A percentile compares a stretch with the other conserved stretches of the same genome.
Evolutionary conservation across 2,329 filamentous ascomycete species (phyloP).

Genomic region (Ophiostoma piceae): DNA sequence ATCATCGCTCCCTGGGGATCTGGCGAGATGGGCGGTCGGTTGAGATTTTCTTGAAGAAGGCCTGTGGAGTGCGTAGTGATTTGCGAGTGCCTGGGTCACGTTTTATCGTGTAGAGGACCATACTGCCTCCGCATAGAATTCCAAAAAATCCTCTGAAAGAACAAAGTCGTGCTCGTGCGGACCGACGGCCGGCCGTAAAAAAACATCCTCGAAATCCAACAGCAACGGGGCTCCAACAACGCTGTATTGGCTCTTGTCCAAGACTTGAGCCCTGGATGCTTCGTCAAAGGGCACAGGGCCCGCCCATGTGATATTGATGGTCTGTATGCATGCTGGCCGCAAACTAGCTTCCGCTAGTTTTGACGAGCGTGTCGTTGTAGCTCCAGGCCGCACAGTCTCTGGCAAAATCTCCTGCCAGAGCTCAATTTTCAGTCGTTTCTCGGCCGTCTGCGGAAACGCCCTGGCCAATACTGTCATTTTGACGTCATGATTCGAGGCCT

Average conservation of each 20-base stretch:
- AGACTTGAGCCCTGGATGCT: background rate
- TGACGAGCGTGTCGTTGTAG: background rate
- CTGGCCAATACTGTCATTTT: background rate
- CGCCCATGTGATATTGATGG: background rate
- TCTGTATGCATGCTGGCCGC: background rate
- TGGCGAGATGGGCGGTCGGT: too few relatives aligned
- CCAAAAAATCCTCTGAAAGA: background rate
- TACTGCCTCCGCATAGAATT: background rate
- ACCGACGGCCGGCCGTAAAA: background rate
- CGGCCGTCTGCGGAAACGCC: background rate
- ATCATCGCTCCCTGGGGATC: too few relatives aligned
- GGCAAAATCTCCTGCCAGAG: background rate
- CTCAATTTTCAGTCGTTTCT: background rate
- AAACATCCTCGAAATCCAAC: background rate
- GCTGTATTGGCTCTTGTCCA: background rate
- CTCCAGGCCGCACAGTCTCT: too few relatives aligned
- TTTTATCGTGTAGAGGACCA: too few relatives aligned
- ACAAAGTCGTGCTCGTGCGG: background rate
- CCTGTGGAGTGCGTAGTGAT: too few relatives aligned
- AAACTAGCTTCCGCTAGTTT: background rate
- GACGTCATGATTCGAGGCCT: background rate
- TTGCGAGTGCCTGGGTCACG: too few relatives aligned
- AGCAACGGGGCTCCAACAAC: background rate
- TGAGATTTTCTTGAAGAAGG: too few relatives aligned
- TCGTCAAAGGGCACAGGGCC: background rate